Evolutionary conservation across 177 flowering plant genomes (phyloP).

Genomic region (Vitis hybrid): DNA sequence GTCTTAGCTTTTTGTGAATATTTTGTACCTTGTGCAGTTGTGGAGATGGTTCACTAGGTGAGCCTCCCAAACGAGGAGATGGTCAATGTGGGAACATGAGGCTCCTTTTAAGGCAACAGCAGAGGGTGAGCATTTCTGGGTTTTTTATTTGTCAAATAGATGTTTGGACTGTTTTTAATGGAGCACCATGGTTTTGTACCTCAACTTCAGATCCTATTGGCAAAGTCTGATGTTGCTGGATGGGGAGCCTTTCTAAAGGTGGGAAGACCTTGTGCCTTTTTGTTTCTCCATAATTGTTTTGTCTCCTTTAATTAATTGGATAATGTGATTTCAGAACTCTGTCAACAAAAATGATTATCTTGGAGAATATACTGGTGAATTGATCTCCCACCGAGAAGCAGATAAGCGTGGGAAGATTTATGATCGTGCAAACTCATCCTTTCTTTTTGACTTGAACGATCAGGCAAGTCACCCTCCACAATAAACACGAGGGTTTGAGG

Average conservation of each 20-base stretch:
- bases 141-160: neutral
- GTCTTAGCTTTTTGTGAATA: neutral
- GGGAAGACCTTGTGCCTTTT: neutral
- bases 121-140: slow-evolving; percentile 55
- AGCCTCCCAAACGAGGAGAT: slow-evolving; percentile 82
- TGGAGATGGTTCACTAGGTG: slow-evolving; percentile 86
- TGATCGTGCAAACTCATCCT: slow-evolving; percentile 93
- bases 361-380: slow-evolving; percentile 98
- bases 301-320: slow-evolving; percentile 11
- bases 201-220: slow-evolving; percentile 67
- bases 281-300: slow-evolving; percentile 3
- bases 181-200: neutral
- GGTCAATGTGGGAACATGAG: slow-evolving; percentile 97
- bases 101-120: slow-evolving; percentile 84
- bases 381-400: slow-evolving; percentile 90
- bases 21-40: slow-evolving; percentile 49
- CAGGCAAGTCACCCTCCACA: slow-evolving; percentile 48
- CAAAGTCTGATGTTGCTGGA: slow-evolving; percentile 92
- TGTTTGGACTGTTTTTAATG: neutral
- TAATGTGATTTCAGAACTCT: slow-evolving; percentile 57
- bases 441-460: slow-evolving; percentile 93
- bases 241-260: slow-evolving; percentile 99
- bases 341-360: slow-evolving; percentile 93
- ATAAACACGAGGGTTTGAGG: too few species aligned
- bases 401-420: slow-evolving; percentile 98